Conservation (phyloP, 208 protist genomes). For the Wallacemonas sp. region DNA sequence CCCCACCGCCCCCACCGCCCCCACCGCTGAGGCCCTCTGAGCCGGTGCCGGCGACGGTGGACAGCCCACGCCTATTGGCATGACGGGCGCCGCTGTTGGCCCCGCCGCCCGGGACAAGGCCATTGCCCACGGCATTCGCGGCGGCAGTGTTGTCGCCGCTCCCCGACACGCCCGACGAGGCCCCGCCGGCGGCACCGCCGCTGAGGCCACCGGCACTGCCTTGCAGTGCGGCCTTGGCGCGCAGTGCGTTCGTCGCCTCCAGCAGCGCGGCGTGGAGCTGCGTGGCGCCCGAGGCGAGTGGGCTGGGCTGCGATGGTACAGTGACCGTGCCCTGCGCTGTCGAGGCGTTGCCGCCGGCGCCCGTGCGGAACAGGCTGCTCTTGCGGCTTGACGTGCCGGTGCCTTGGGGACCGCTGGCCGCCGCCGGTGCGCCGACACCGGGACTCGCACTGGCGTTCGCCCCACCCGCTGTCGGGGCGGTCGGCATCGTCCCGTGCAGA, state of each 20-base stretch:
- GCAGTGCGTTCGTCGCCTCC: conserved; percentile 11
- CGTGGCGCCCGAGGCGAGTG: conserved; percentile 3
- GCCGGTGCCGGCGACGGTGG: background rate
- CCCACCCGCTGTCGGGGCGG: conserved; percentile 20
- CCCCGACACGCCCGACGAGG: background rate
- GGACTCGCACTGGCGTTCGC: conserved; percentile 17
- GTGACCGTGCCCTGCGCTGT: background rate
- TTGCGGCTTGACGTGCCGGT: conserved; percentile 1
- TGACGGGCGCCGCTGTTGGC: background rate
- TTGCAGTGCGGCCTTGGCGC: conserved; percentile 4
- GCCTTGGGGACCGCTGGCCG: background rate
- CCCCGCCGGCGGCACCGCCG: background rate
- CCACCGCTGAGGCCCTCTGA: too few relatives aligned
- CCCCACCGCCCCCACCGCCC: too few relatives aligned
- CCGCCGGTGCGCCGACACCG: conserved; percentile 10
- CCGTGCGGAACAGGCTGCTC: background rate
- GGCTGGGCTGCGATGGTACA: background rate
- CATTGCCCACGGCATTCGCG: too few relatives aligned
- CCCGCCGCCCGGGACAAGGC: background rate
- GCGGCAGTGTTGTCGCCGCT: background rate
- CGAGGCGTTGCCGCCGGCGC: background rate
- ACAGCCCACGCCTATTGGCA: background rate
- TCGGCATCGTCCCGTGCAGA: background rate
- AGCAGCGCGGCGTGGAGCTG: conserved; percentile 10
- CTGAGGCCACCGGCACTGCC: background rate